A percentile compares a stretch with the other conserved stretches of the same genome.
Evolutionary conservation across 768 basidiomycete species (phyloP).

Genomic region (Collybiopsis confluens): DNA sequence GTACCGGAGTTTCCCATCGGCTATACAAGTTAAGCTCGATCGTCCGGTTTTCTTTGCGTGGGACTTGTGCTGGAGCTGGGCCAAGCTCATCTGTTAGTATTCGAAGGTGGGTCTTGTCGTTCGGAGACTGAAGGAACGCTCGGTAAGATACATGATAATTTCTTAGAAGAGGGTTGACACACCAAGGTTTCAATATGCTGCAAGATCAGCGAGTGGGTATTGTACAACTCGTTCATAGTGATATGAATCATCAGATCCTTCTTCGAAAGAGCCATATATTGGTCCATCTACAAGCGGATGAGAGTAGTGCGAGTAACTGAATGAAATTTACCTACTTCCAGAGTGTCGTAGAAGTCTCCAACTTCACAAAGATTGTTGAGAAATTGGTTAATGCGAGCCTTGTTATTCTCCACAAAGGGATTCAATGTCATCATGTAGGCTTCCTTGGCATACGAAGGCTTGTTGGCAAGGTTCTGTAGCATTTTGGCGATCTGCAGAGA

Average conservation of each 20-base stretch:
- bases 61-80: slow-evolving; percentile 88
- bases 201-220: slow-evolving; percentile 91
- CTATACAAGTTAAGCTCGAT: slow-evolving; percentile 91
- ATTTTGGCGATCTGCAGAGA: slow-evolving; percentile 89
- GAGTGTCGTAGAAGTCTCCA: slow-evolving; percentile 97
- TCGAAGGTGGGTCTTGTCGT: slow-evolving; percentile 95
- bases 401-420: slow-evolving; percentile 98
- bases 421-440: slow-evolving; percentile 98
- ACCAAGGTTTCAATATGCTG: slow-evolving; percentile 96
- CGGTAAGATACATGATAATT: slow-evolving; percentile 1
- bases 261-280: slow-evolving; percentile 99
- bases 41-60: slow-evolving; percentile 95
- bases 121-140: slow-evolving; percentile 70
- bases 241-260: slow-evolving; percentile 98
- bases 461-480: slow-evolving; percentile 98
- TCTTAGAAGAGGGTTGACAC: slow-evolving; percentile 6
- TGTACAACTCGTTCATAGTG: slow-evolving; percentile 97
- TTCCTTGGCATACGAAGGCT: slow-evolving; percentile 97
- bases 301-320: background rate
- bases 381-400: slow-evolving; percentile 95
- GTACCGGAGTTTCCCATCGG: slow-evolving; percentile 99
- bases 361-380: slow-evolving; percentile 97
- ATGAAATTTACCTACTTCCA: slow-evolving; percentile 63
- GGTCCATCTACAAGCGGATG: slow-evolving; percentile 77
- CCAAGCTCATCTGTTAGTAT: slow-evolving; percentile 97